Evolutionary conservation across 345 rosid genomes (phyloP).

Genomic region (Eutrema japonicum): DNA sequence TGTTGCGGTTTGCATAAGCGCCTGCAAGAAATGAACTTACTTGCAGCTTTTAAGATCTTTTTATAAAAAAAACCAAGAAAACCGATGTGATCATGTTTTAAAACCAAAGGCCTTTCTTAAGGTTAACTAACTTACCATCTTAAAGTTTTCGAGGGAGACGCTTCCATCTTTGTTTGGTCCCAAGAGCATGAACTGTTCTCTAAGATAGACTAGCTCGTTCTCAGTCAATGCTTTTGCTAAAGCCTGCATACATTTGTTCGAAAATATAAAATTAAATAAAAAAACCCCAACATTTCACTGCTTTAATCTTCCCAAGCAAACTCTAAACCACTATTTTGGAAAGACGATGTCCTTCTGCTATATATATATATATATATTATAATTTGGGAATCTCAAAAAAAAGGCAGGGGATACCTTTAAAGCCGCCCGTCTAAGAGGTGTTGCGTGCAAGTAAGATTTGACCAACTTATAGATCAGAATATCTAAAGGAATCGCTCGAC

Average conservation of each 20-base stretch:
- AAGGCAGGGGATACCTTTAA: slow-evolving; percentile 55
- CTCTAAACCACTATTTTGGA: neutral
- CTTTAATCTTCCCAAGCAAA: neutral
- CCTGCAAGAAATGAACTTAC: slow-evolving; percentile 47
- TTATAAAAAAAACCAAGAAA: neutral
- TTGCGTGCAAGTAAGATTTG: slow-evolving; percentile 67
- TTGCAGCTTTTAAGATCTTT: neutral
- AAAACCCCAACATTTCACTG: slow-evolving; percentile 3
- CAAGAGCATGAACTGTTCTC: slow-evolving; percentile 70
- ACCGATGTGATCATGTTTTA: slow-evolving; percentile 3
- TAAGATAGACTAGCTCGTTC: slow-evolving; percentile 74
- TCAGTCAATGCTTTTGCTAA: slow-evolving; percentile 76
- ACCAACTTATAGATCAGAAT: slow-evolving; percentile 73
- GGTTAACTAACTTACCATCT: slow-evolving; percentile 52
- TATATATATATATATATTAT: neutral
- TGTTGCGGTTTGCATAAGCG: slow-evolving; percentile 58
- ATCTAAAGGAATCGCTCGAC: slow-evolving; percentile 60
- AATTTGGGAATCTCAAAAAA: neutral
- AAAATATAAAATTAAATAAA: neutral
- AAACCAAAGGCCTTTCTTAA: slow-evolving; percentile 6
- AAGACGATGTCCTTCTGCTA: too few species aligned
- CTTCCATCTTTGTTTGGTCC: slow-evolving; percentile 77
- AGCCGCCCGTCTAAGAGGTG: slow-evolving; percentile 76
- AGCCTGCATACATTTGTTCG: slow-evolving; percentile 51
- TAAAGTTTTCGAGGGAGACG: slow-evolving; percentile 70